Conservation (phyloP, 768 basidiomycete species). For the Rhizopogon rudus region DNA sequence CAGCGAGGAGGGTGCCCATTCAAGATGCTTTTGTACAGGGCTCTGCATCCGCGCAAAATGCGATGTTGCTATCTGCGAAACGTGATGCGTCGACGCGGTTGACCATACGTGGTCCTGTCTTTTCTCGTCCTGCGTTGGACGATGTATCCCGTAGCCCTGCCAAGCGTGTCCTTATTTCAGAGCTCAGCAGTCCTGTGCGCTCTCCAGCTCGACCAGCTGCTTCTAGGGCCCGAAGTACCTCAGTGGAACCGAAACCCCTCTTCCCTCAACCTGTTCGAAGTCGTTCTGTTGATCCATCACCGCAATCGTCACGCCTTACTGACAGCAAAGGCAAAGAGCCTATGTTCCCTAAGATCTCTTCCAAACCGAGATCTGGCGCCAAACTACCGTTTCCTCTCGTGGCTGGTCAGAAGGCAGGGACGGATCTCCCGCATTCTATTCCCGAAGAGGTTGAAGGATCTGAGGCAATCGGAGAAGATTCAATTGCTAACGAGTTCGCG, state of each 20-base stretch:
- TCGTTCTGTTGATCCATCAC: conserved; percentile 25
- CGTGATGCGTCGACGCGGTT: conserved; percentile 18
- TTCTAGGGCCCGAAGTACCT: conserved; percentile 26
- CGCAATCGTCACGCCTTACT: conserved; percentile 4
- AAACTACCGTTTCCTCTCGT: conserved; percentile 26
- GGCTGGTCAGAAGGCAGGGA: conserved; percentile 13
- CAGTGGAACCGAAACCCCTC: conserved; percentile 29
- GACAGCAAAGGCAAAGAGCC: conserved; percentile 13
- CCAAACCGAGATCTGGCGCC: conserved; percentile 3
- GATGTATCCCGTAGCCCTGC: conserved; percentile 33
- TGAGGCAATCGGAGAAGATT: conserved; percentile 1
- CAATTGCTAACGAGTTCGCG: conserved; percentile 11
- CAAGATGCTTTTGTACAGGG: conserved; percentile 46
- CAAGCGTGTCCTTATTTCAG: conserved; percentile 26
- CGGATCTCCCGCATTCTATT: conserved; percentile 22
- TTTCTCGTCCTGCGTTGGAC: conserved; percentile 34
- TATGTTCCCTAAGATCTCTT: conserved; percentile 14
- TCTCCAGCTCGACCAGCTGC: conserved; percentile 13
- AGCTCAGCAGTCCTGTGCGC: conserved; percentile 25
- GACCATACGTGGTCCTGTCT: conserved; percentile 26
- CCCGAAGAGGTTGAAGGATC: conserved; percentile 26
- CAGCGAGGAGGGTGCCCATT: conserved; percentile 61
- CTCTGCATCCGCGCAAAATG: conserved; percentile 45
- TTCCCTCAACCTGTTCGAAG: conserved; percentile 14
- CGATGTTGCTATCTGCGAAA: conserved; percentile 26